phyloP scores from a whole-genome alignment of 768 basidiomycete genomes.

The Astraeus odoratus region DNA sequence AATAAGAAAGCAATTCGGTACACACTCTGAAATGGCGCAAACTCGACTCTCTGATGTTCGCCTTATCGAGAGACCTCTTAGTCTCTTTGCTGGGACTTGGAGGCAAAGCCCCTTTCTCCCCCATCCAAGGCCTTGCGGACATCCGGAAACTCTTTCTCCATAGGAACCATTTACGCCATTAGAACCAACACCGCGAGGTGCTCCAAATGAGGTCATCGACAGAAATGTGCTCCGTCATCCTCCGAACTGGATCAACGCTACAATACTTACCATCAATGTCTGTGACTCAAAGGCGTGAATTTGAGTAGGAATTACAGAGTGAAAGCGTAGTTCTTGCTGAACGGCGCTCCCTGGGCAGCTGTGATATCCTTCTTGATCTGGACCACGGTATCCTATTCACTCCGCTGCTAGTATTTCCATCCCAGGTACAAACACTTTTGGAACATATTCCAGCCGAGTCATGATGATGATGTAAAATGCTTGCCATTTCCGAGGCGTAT shows the following conservation, averaged over 20 bases:
- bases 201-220: conserved; percentile 37
- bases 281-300: conserved; percentile 58
- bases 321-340: conserved; percentile 53
- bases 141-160: conserved; percentile 6
- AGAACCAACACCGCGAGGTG: conserved; percentile 15
- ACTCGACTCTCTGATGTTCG: conserved; percentile 17
- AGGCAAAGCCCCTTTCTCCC: conserved; percentile 8
- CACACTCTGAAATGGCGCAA: conserved; percentile 18
- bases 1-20: conserved; percentile 2
- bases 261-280: conserved; percentile 62
- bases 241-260: conserved; percentile 23
- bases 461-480: conserved; percentile 51
- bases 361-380: conserved; percentile 63
- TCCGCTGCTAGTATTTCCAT: conserved; percentile 40
- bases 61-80: conserved; percentile 21
- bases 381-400: conserved; percentile 50
- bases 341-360: conserved; percentile 50
- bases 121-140: conserved; percentile 6
- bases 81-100: conserved; percentile 21
- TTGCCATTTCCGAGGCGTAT: conserved; percentile 65
- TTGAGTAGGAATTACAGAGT: conserved; percentile 46
- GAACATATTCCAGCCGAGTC: conserved; percentile 45
- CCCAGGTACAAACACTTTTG: conserved; percentile 38
- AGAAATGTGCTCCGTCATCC: conserved; percentile 40
- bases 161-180: conserved; percentile 5